These are phyloP conservation scores for Penicillium paneum DNA, from an alignment of 2,329 filamentous ascomycete genomes.

Conservation along the genomic window DNA sequence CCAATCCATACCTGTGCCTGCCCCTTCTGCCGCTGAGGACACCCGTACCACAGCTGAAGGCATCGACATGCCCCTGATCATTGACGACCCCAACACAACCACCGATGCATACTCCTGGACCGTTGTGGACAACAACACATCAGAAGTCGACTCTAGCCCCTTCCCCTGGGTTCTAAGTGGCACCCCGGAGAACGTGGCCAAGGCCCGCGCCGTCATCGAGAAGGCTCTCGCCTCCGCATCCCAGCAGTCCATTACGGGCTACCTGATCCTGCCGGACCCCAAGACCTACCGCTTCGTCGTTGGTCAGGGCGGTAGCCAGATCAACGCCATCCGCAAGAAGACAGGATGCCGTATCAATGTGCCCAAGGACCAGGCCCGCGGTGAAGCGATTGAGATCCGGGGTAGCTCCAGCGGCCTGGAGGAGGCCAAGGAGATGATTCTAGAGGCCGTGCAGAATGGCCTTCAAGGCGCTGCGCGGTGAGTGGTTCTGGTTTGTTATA, in stretches of 20 bases:
- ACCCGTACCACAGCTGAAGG: slow-evolving; percentile 53
- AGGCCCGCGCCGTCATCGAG: slow-evolving; percentile 72
- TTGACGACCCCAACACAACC: slow-evolving; percentile 68
- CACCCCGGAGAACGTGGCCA: slow-evolving; percentile 70
- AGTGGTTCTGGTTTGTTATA: neutral
- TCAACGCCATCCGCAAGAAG: slow-evolving; percentile 87
- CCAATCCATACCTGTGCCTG: slow-evolving; percentile 67
- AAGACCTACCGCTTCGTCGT: slow-evolving; percentile 87
- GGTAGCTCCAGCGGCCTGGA: slow-evolving; percentile 78
- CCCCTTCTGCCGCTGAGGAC: slow-evolving; percentile 58
- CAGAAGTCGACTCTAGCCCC: slow-evolving; percentile 35
- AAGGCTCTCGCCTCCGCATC: slow-evolving; percentile 63
- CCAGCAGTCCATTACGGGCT: slow-evolving; percentile 64
- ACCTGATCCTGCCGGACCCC: slow-evolving; percentile 85
- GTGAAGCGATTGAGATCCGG: slow-evolving; percentile 85
- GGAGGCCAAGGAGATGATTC: slow-evolving; percentile 81
- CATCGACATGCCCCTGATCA: slow-evolving; percentile 78
- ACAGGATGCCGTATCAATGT: slow-evolving; percentile 94
- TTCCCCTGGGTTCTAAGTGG: slow-evolving; percentile 85
- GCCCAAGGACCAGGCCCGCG: slow-evolving; percentile 69
- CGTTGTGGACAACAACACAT: slow-evolving; percentile 56
- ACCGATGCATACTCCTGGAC: slow-evolving; percentile 78
- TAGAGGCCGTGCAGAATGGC: slow-evolving; percentile 67
- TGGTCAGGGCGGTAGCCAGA: slow-evolving; percentile 81
- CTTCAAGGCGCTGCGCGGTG: slow-evolving; percentile 24